These are phyloP conservation scores for Fonsecaea pugnacius DNA, from an alignment of 2,329 filamentous ascomycete genomes.

Conservation along the genomic window DNA sequence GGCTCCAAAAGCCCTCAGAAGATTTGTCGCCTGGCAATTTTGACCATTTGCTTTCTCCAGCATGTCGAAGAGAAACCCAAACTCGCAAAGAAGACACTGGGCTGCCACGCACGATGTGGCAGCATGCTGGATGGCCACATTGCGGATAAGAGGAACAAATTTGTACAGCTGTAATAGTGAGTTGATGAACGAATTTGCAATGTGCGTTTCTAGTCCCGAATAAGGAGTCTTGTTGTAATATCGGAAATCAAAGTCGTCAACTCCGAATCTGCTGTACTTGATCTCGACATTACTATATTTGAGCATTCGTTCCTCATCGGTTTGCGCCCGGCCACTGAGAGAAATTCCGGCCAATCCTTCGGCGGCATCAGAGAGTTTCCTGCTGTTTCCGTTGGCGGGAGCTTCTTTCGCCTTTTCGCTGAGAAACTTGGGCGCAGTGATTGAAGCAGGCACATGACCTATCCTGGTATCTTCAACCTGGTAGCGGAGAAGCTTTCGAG, in stretches of 20 bases:
- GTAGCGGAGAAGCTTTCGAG: constrained; percentile 73
- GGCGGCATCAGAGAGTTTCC: constrained; percentile 59
- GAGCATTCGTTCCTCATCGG: constrained; percentile 79
- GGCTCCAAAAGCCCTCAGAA: constrained; percentile 85
- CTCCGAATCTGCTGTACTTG: constrained; percentile 97
- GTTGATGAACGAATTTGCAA: constrained; percentile 95
- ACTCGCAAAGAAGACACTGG: constrained; percentile 85
- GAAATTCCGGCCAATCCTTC: constrained; percentile 70
- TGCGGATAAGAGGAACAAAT: constrained; percentile 85
- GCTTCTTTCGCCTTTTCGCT: constrained; percentile 84
- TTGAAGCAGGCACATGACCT: constrained; percentile 63
- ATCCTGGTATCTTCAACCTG: constrained; percentile 79
- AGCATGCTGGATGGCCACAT: constrained; percentile 84
- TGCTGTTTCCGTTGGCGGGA: constrained; percentile 47
- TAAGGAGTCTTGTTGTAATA: constrained; percentile 94
- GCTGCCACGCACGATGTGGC: constrained; percentile 82
- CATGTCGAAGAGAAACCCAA: constrained; percentile 98
- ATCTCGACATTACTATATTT: constrained; percentile 96
- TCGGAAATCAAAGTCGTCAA: constrained; percentile 99
- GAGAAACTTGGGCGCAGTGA: constrained; percentile 83
- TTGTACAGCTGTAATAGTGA: constrained; percentile 87
- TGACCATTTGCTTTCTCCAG: constrained; percentile 91
- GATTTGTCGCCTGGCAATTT: constrained; percentile 94
- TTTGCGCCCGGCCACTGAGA: constrained; percentile 64
- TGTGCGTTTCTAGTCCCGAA: constrained; percentile 93